phyloP scores from a whole-genome alignment of 331 rosid species.

The Malus hybrid region DNA sequence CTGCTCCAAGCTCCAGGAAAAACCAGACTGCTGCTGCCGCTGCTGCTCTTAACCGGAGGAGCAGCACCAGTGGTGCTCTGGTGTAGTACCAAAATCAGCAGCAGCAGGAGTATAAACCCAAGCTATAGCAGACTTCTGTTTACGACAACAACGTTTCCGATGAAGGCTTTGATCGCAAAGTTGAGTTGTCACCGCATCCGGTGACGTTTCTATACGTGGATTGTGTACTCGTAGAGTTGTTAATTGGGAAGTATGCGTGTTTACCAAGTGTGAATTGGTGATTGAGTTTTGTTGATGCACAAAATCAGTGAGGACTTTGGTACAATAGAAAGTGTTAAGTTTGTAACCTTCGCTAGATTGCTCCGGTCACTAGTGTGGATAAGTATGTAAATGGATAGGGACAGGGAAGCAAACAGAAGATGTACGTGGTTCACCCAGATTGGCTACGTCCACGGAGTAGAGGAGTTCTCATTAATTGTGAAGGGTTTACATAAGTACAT shows the following conservation, averaged over 20 bases:
- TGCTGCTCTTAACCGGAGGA: conserved; percentile 13
- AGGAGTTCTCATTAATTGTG: no score
- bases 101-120: conserved; percentile 3
- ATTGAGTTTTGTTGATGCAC: no score
- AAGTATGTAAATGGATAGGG: no score
- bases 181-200: conserved; percentile 24
- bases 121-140: conserved; percentile 36
- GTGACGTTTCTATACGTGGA: conserved; percentile 16
- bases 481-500: no score
- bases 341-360: no score
- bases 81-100: not conserved
- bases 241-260: not conserved
- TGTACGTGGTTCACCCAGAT: no score
- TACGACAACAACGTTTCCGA: conserved; percentile 36
- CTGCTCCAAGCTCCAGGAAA: conserved; percentile 27
- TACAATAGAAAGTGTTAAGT: no score
- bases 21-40: not conserved
- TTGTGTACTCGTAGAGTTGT: not conserved
- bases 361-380: no score
- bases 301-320: no score
- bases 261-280: no score
- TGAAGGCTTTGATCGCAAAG: conserved; percentile 41
- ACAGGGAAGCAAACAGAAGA: no score
- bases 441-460: no score
- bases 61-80: not conserved